Percentiles rank a stretch among this genome's conserved stretches.
Conservation (phyloP, 441 rosid genomes). For the Erysimum pusillum region DNA sequence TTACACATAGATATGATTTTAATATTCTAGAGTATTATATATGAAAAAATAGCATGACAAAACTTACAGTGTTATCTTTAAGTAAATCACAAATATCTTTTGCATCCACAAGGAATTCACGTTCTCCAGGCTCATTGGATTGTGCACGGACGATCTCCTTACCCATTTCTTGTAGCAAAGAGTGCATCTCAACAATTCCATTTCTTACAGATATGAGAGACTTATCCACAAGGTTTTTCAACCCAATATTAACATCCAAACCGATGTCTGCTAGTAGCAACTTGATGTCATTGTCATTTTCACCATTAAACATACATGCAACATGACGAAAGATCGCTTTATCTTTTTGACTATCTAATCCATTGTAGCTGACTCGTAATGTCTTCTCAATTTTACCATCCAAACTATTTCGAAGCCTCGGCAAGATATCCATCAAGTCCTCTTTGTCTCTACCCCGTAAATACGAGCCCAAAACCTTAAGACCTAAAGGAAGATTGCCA, state of each 20-base stretch:
- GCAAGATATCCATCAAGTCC: constrained; percentile 21
- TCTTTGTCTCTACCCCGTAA: background rate
- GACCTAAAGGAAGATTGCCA: constrained; percentile 45
- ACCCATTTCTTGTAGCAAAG: constrained; percentile 35
- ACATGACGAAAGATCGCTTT: constrained; percentile 11
- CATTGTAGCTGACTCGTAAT: constrained; percentile 19
- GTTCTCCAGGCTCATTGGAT: constrained; percentile 12
- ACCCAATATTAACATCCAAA: constrained; percentile 1
- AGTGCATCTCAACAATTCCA: constrained; percentile 24
- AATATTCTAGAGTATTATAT: background rate
- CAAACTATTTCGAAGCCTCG: background rate
- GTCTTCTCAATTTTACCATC: background rate
- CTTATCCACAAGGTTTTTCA: constrained; percentile 17
- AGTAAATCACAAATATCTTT: constrained; percentile 22
- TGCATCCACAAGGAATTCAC: constrained; percentile 4
- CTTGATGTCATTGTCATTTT: background rate
- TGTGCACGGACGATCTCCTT: constrained; percentile 5
- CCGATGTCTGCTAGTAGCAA: background rate
- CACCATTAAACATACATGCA: constrained; percentile 28
- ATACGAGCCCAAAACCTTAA: constrained; percentile 34
- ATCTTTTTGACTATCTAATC: background rate
- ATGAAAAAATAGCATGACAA: background rate
- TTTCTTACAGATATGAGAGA: constrained; percentile 6
- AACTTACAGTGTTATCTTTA: constrained; percentile 26
- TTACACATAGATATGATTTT: background rate